Evolutionary conservation across 257 asterid genomes (phyloP).

Genomic region (Jasminum sambac): DNA sequence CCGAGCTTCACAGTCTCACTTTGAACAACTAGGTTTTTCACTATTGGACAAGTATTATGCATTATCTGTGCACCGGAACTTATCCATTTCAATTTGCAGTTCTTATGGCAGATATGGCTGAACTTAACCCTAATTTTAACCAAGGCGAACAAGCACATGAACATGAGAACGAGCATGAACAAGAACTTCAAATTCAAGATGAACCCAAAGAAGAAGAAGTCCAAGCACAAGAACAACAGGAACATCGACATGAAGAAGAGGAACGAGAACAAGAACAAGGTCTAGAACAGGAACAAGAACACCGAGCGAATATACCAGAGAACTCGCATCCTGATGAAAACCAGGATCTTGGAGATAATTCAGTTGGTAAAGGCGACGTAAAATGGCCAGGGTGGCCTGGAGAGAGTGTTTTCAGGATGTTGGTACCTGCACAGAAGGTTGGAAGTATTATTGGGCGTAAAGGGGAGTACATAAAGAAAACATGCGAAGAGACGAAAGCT

Average conservation of each 20-base stretch:
- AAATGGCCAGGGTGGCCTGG: slow-evolving; percentile 99
- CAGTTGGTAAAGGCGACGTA: slow-evolving; percentile 51
- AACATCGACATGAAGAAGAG: neutral
- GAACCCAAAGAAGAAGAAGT: slow-evolving; percentile 30
- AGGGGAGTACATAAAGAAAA: slow-evolving; percentile 91
- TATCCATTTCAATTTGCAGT: slow-evolving; percentile 11
- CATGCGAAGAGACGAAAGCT: slow-evolving; percentile 92
- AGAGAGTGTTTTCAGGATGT: slow-evolving; percentile 83
- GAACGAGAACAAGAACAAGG: slow-evolving; percentile 23
- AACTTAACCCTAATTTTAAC: slow-evolving; percentile 39
- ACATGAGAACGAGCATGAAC: slow-evolving; percentile 21
- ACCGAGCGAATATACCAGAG: slow-evolving; percentile 33
- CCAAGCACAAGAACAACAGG: slow-evolving; percentile 22
- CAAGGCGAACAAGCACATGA: slow-evolving; percentile 30
- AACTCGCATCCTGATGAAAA: slow-evolving; percentile 45
- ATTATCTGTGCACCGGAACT: slow-evolving; percentile 4
- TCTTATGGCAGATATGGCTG: slow-evolving; percentile 49
- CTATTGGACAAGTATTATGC: slow-evolving; percentile 12
- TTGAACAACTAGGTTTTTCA: neutral
- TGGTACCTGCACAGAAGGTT: slow-evolving; percentile 97
- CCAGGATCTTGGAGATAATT: slow-evolving; percentile 44
- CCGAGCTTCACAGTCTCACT: too few relatives aligned
- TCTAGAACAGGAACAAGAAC: slow-evolving; percentile 22
- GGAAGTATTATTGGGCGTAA: slow-evolving; percentile 98
- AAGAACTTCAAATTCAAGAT: slow-evolving; percentile 22